Evolutionary conservation across 306 rosid genomes (phyloP), one percentile per base, ranked within the genome.

Genomic region (Vicia sativa): DNA sequence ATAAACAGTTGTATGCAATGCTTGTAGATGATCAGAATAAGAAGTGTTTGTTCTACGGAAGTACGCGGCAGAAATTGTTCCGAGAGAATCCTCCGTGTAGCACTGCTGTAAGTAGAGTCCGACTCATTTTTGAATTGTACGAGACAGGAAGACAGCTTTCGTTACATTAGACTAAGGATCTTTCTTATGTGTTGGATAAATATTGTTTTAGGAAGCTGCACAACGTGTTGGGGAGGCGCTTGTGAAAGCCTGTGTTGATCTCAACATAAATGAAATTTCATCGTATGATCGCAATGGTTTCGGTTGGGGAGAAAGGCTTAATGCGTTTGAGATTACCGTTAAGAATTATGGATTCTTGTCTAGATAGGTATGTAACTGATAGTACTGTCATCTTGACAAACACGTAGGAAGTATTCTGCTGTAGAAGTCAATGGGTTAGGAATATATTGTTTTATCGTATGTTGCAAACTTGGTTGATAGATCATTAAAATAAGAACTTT

Each of bases 11-110:
- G 74, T 86, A 93, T 81, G 97, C 96, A 3, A 88, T 86, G 97
- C 82, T 93, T 56, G 95, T 93, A 19, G 95, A 93, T 71, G 98
- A 93, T 73, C 85, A 83, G 64, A 90, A 85, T 77, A 90, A 86
- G 62, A 90, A 83, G 75, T 88, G 98, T 57, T 75, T 93, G 79
- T 90, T 86, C 74, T 86, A 86, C 58, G 97, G 84, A 74, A 93
- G 90, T 77, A 90, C 96, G 0, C 67, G 86, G 59, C 98, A 90
- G 81, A 93, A 88, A 72, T 85, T 82, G 13, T 59, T 88, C 35
- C 80, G 89, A 35, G 78, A 68, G 58, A 39, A 70, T 77, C 74
- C 90, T 31, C 68, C 84, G 6, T 79, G 88, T 35, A 79, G 70
- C 74, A 81, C 86, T 13, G 53, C 64, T 57, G 98, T 92, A 81